Evolutionary conservation across 768 basidiomycete genomes (phyloP), one percentile per base, ranked within the genome.

Genomic region (Trametes coccinea): DNA sequence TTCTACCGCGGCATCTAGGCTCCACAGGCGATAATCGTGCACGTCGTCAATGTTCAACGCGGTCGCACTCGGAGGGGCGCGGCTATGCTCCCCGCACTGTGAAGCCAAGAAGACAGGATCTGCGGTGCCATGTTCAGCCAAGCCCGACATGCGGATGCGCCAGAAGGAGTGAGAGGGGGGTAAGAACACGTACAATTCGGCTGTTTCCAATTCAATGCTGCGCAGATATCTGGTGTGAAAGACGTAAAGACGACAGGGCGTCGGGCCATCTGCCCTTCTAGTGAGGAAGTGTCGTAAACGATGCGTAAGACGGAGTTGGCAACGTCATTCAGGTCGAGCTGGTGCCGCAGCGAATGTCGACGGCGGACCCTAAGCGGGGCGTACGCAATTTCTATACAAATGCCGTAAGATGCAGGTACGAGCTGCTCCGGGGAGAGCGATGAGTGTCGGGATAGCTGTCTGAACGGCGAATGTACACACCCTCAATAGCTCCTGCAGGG

Each of bases 121-220:
- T 93, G 72, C 37, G 39, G 52, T 56, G 57, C 58, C 52, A 27
- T n/a, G 46, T 49, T n/a, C 56, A 43, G 30, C 30, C 60, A 43
- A 63, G 63, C 50, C 50, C 27, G n/a, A 22, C 1, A 45, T 46
- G 17, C 16, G 41, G 39, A 17, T 48, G 44, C 5, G 43, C 37
- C 48, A 30, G 40, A 53, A 22, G 17, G 27, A 9, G 40, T 49
- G 14, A 39, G 39, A 17, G 61, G 66, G 60, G 48, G 30, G 54
- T 63, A 41, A 16, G 9, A n/a, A 43, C 51, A 75, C 86, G 75
- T 76, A 93, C 96, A 98, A 74, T 98, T 98, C 11, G 96, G 96
- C 75, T 99, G 96, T 75, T 99, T 99, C 97, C 96, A 98, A 70
- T 99, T 98, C 57, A 98, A 75, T 14, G 92, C 88, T 7, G 92